These are phyloP conservation scores for Neurospora intermedia DNA, from an alignment of 495 filamentous ascomycete species.

Conservation along the genomic window DNA sequence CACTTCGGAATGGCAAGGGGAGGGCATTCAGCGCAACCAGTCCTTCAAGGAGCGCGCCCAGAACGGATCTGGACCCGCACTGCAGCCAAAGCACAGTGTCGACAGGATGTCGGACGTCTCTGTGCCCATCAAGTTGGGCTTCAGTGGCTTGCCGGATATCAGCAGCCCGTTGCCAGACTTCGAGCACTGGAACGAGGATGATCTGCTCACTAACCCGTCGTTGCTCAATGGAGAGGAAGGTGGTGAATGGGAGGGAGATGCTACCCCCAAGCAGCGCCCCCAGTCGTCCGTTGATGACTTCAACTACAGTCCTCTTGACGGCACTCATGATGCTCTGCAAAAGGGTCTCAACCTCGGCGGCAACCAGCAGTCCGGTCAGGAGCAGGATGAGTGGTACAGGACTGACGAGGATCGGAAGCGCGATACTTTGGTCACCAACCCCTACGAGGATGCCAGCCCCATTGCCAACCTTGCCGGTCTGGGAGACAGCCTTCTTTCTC, in stretches of 20 bases:
- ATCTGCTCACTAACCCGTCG: constrained; percentile 34
- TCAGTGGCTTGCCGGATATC: constrained; percentile 52
- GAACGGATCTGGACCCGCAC: constrained; percentile 37
- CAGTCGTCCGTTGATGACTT: constrained; percentile 26
- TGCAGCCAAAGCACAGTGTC: constrained; percentile 69
- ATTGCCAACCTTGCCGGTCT: constrained; percentile 40
- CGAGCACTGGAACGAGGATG: constrained; percentile 49
- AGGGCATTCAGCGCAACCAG: constrained; percentile 34
- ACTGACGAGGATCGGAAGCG: constrained; percentile 44
- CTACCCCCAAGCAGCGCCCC: constrained; percentile 28
- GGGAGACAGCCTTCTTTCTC: constrained; percentile 34
- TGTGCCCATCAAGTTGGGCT: constrained; percentile 44
- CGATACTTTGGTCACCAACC: constrained; percentile 46
- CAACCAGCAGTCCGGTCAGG: constrained; percentile 37
- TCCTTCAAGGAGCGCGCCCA: constrained; percentile 48
- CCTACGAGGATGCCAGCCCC: constrained; percentile 46
- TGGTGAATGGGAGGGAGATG: constrained; percentile 18
- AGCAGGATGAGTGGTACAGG: constrained; percentile 44
- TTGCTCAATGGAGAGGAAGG: constrained; percentile 27
- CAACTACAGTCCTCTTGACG: constrained; percentile 20
- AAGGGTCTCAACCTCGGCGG: constrained; percentile 26
- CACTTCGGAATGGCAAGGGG: constrained; percentile 16
- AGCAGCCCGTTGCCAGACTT: constrained; percentile 59
- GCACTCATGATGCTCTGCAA: constrained; percentile 7
- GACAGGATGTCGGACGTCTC: constrained; percentile 50